These are phyloP conservation scores for Colletotrichum sp. DNA, from an alignment of 2,329 filamentous ascomycete genomes.

Conservation along the genomic window DNA sequence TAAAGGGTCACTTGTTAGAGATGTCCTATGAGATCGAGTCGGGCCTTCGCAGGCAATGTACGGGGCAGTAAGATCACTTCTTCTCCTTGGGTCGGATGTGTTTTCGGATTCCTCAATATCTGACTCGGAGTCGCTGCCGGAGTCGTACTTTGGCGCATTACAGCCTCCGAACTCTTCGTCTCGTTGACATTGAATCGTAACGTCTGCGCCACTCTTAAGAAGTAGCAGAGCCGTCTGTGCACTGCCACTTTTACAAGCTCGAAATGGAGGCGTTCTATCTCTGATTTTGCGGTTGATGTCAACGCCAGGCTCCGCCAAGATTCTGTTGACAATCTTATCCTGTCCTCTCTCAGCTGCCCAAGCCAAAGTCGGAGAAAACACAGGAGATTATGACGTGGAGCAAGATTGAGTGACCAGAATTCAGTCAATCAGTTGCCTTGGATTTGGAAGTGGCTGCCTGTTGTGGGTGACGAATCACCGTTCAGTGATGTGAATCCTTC, in stretches of 20 bases:
- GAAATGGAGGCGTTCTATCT: slow-evolving; percentile 22
- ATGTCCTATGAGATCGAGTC: background rate
- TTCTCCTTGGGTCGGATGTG: background rate
- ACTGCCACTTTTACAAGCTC: background rate
- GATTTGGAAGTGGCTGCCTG: background rate
- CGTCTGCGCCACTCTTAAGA: slow-evolving; percentile 27
- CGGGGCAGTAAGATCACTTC: background rate
- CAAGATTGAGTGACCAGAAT: background rate
- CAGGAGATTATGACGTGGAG: background rate
- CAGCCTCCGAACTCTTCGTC: background rate
- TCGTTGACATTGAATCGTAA: background rate
- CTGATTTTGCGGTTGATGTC: slow-evolving; percentile 32
- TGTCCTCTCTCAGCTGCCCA: slow-evolving; percentile 28
- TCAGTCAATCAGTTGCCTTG: background rate
- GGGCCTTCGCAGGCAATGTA: background rate
- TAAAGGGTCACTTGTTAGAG: background rate
- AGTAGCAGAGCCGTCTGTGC: slow-evolving; percentile 12
- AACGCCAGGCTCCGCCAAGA: slow-evolving; percentile 35
- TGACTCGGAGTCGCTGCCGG: background rate
- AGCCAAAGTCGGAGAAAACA: slow-evolving; percentile 1
- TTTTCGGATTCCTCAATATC: background rate
- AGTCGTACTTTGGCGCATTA: background rate
- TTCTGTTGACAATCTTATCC: slow-evolving; percentile 26
- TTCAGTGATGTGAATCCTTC: background rate
- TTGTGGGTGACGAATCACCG: background rate